Conservation (phyloP, 352 stramenopile species). For the Phytopythium aichiense region DNA sequence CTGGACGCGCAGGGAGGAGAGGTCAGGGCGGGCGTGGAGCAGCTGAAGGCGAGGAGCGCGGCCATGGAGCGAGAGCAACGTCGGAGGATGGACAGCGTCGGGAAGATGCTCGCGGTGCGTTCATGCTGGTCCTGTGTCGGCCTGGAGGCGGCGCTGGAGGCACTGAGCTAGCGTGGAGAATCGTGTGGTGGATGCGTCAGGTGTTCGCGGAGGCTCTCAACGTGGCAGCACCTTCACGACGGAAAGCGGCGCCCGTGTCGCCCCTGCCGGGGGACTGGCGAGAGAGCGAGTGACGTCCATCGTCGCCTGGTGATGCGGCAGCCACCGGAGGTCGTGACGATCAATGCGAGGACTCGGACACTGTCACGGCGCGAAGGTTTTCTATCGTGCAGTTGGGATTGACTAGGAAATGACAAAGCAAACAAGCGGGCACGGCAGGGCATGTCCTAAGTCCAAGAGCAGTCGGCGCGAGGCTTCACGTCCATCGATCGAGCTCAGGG, state of each 20-base stretch:
- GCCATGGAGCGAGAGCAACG: slow-evolving; percentile 67
- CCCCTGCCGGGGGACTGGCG: neutral
- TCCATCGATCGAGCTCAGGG: neutral
- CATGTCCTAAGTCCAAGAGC: neutral
- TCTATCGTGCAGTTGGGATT: neutral
- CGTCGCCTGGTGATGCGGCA: too few relatives aligned
- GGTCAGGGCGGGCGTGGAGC: slow-evolving; percentile 34
- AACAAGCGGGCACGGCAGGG: neutral
- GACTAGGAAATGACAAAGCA: neutral
- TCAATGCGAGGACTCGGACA: too few relatives aligned
- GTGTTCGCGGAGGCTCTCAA: slow-evolving; percentile 75
- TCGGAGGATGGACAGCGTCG: slow-evolving; percentile 70
- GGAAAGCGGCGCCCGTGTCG: neutral
- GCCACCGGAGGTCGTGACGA: too few relatives aligned
- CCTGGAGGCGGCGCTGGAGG: neutral
- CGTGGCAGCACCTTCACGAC: slow-evolving; percentile 23
- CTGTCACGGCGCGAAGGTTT: neutral
- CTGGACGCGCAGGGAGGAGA: slow-evolving; percentile 39
- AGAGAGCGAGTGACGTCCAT: neutral
- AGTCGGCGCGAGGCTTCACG: neutral
- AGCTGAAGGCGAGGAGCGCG: slow-evolving; percentile 43
- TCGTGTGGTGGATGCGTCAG: slow-evolving; percentile 9
- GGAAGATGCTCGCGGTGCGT: slow-evolving; percentile 70
- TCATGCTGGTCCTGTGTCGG: neutral
- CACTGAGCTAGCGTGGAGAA: neutral